Evolutionary conservation across 345 rosid species (phyloP).

Genomic region (Noccaea caerulescens): DNA sequence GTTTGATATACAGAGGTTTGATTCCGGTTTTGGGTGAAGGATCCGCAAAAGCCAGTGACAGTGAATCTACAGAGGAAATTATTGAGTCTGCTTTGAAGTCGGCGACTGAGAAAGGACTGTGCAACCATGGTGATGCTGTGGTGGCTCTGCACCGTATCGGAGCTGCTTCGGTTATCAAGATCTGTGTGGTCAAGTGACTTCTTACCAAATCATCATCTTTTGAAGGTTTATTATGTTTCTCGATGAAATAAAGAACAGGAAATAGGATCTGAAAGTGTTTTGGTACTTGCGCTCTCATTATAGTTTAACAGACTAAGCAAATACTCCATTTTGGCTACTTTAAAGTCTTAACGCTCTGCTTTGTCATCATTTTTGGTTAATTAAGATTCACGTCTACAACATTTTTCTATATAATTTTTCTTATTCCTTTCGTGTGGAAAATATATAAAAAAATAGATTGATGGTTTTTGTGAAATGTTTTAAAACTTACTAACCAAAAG

Average conservation of each 20-base stretch:
- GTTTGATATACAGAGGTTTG: constrained; percentile 31
- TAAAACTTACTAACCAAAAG: too few relatives aligned
- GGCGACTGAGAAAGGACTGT: constrained; percentile 26
- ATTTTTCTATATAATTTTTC: not conserved
- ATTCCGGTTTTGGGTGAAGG: constrained; percentile 28
- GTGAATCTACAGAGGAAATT: constrained; percentile 30
- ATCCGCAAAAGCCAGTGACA: constrained; percentile 24
- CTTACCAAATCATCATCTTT: constrained; percentile 7
- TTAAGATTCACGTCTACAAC: not conserved
- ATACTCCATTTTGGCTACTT: not conserved
- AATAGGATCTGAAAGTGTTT: not conserved
- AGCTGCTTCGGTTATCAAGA: constrained; percentile 35
- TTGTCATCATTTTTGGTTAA: not conserved
- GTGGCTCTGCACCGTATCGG: constrained; percentile 35
- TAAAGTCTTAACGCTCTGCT: not conserved
- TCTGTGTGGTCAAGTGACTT: constrained; percentile 29
- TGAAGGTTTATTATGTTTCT: constrained; percentile 10
- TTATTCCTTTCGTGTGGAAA: too few relatives aligned
- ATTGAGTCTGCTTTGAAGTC: constrained; percentile 33
- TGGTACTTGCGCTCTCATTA: not conserved
- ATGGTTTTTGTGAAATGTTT: too few relatives aligned
- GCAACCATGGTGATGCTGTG: constrained; percentile 32
- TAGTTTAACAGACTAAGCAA: not conserved
- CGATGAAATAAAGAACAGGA: constrained; percentile 21
- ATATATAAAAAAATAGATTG: too few relatives aligned